Percentiles rank a stretch among this genome's conserved stretches.
These are phyloP conservation scores for Circinella umbellata DNA, from an alignment of 371 early-diverging fungal species.

Conservation along the genomic window DNA sequence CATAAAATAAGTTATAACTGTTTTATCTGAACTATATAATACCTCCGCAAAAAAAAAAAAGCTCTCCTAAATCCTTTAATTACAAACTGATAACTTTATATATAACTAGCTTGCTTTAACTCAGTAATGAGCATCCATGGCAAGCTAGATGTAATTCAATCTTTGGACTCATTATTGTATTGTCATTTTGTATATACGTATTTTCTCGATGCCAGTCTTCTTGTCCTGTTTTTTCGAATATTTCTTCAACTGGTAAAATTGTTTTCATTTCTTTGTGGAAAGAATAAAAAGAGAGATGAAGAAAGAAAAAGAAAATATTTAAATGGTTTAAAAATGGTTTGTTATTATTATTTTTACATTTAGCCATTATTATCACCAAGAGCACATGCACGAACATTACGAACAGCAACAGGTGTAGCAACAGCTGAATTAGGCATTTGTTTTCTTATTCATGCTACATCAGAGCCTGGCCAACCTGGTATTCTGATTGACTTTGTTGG, in stretches of 20 bases:
- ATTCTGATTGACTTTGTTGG: constrained; percentile 55
- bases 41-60: too few species aligned
- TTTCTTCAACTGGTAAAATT: constrained; percentile 40
- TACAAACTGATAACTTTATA: too few species aligned
- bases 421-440: constrained; percentile 34
- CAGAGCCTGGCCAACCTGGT: constrained; percentile 46
- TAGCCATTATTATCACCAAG: constrained; percentile 26
- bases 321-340: not conserved
- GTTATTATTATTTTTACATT: not conserved
- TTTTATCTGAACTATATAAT: too few species aligned
- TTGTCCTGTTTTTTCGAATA: constrained; percentile 39
- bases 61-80: too few species aligned
- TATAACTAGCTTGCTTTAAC: not conserved
- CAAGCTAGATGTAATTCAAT: constrained; percentile 47
- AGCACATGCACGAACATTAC: constrained; percentile 33
- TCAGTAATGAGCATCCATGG: constrained; percentile 45
- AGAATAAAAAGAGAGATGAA: too few species aligned
- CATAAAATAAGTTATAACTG: too few species aligned
- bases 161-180: constrained; percentile 45
- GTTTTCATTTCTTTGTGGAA: too few species aligned
- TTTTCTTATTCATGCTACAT: constrained; percentile 35
- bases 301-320: too few species aligned
- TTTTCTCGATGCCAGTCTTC: constrained; percentile 46
- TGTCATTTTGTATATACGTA: constrained; percentile 49
- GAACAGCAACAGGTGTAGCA: constrained; percentile 39